These are phyloP conservation scores for Xylaria sp. DNA, from an alignment of 2,329 filamentous ascomycete species.

Conservation along the genomic window DNA sequence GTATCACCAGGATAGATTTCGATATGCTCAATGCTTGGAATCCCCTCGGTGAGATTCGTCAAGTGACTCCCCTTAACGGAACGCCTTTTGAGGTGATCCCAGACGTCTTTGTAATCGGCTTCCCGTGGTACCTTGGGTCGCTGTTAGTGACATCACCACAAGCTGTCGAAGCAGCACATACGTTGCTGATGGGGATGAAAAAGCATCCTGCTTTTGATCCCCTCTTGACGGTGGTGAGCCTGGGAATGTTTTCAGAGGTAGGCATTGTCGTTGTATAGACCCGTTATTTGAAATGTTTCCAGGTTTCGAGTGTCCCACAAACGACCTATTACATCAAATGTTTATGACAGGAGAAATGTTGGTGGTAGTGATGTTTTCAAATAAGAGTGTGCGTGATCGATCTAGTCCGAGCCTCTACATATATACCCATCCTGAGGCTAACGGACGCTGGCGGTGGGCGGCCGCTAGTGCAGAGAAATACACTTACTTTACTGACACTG, in stretches of 20 bases:
- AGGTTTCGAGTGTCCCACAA: too few relatives aligned
- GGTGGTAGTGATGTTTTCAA: background rate
- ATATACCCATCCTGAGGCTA: background rate
- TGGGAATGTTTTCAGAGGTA: background rate
- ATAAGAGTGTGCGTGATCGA: background rate
- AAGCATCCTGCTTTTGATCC: background rate
- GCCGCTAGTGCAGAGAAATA: background rate
- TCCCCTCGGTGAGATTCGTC: too few relatives aligned
- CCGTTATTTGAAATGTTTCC: too few relatives aligned
- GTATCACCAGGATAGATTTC: background rate
- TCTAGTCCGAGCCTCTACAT: background rate
- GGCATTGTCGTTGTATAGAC: background rate
- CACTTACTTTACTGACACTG: background rate
- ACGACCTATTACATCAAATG: too few relatives aligned
- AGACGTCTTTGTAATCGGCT: background rate
- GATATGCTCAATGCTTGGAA: slow-evolving; percentile 1
- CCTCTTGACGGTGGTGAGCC: background rate
- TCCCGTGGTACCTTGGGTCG: background rate
- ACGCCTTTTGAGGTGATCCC: slow-evolving; percentile 1
- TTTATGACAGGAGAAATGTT: too few relatives aligned
- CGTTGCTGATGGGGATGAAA: background rate
- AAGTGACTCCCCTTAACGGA: too few relatives aligned
- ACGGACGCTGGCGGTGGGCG: background rate
- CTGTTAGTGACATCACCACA: background rate
- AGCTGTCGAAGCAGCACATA: background rate